A percentile compares a stretch with the other conserved stretches of the same genome.
phyloP scores from a whole-genome alignment of 306 rosid species.

The Potentilla sterilis region DNA sequence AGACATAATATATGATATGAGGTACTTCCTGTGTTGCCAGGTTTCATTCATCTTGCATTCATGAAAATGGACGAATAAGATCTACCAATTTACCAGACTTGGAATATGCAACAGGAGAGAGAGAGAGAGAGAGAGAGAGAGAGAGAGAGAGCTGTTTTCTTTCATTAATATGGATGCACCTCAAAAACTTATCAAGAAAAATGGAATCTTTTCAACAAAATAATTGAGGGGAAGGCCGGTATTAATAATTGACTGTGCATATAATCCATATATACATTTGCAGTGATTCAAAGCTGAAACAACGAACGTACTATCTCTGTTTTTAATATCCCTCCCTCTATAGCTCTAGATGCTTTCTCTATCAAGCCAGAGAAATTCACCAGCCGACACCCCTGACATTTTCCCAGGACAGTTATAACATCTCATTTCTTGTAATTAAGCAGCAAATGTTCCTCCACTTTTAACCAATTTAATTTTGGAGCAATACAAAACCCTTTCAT shows the following conservation, averaged over 20 bases:
- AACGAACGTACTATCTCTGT: conserved; percentile 5
- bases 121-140: conserved; percentile 8
- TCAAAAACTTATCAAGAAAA: conserved; percentile 28
- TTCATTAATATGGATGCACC: conserved; percentile 24
- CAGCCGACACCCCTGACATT: conserved; percentile 6
- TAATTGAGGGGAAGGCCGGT: conserved; percentile 37
- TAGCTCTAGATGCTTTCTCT: background rate
- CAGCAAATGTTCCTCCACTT: background rate
- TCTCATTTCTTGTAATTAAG: background rate
- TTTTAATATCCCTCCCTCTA: background rate
- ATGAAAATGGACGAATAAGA: background rate
- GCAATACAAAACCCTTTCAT: background rate
- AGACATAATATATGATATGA: background rate
- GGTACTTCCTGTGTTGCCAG: background rate
- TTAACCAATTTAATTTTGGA: background rate
- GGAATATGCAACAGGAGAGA: background rate
- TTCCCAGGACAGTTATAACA: background rate
- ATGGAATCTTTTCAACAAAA: conserved; percentile 40
- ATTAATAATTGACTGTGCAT: background rate
- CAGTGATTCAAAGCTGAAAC: conserved; percentile 34
- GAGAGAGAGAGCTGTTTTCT: conserved; percentile 9
- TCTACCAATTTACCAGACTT: background rate
- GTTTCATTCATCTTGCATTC: background rate
- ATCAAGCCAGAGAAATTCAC: conserved; percentile 4
- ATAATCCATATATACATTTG: conserved; percentile 17